These are phyloP conservation scores for Hypoxylon crocopeplum DNA, from an alignment of 495 filamentous ascomycete genomes.

Conservation along the genomic window DNA sequence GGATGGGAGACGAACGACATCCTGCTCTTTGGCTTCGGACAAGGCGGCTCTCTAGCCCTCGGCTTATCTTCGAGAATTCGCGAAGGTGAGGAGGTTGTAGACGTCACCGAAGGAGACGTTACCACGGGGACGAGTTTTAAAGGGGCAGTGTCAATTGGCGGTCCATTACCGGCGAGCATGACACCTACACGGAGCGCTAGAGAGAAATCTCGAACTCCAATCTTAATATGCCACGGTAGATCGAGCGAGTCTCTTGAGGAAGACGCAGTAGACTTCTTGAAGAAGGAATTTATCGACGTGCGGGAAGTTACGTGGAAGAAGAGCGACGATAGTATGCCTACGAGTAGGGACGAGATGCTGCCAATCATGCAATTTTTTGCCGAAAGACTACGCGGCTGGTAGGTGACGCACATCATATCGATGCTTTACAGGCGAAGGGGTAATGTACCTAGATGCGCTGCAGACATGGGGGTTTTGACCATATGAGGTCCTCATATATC, in stretches of 20 bases:
- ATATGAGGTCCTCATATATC: too few species aligned
- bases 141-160: slow-evolving; percentile 83
- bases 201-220: slow-evolving; percentile 71
- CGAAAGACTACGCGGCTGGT: slow-evolving; percentile 69
- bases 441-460: too few species aligned
- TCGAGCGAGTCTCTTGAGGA: slow-evolving; percentile 67
- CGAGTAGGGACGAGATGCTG: slow-evolving; percentile 82
- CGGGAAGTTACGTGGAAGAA: slow-evolving; percentile 77
- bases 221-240: slow-evolving; percentile 74
- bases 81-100: slow-evolving; percentile 40
- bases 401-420: background rate
- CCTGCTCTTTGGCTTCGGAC: slow-evolving; percentile 82
- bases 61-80: slow-evolving; percentile 56
- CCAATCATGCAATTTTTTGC: slow-evolving; percentile 95
- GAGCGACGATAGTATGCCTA: slow-evolving; percentile 82
- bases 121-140: slow-evolving; percentile 39
- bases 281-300: slow-evolving; percentile 72
- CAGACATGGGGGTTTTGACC: too few species aligned
- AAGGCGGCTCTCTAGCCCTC: slow-evolving; percentile 83
- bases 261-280: slow-evolving; percentile 65
- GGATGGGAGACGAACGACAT: slow-evolving; percentile 74
- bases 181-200: slow-evolving; percentile 43
- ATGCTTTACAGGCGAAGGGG: background rate
- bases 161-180: slow-evolving; percentile 65
- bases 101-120: slow-evolving; percentile 18